A percentile compares a stretch with the other conserved stretches of the same genome.
Evolutionary conservation across 345 rosid species (phyloP).

Genomic region (Sisymbrium altissimum): DNA sequence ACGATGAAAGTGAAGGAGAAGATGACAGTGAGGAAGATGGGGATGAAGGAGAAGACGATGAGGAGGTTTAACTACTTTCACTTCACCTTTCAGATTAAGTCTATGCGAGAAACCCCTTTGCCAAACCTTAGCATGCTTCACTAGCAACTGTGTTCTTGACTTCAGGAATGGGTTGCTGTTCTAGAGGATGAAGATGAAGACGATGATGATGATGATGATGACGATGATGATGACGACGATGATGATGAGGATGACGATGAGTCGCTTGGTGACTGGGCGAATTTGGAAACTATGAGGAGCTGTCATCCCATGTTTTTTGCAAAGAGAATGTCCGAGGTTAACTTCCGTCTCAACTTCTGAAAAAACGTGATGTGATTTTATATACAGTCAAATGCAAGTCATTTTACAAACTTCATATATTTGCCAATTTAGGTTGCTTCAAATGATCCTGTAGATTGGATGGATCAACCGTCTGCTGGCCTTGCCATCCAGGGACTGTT

Average conservation of each 20-base stretch:
- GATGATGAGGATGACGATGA: slow-evolving; percentile 55
- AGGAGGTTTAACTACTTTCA: slow-evolving; percentile 41
- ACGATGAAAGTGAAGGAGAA: slow-evolving; percentile 56
- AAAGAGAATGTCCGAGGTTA: slow-evolving; percentile 61
- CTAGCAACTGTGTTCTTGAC: slow-evolving; percentile 15
- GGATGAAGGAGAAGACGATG: slow-evolving; percentile 45
- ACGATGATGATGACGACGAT: slow-evolving; percentile 52
- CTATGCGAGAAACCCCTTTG: neutral
- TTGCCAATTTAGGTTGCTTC: slow-evolving; percentile 55
- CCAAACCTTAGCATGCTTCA: slow-evolving; percentile 10
- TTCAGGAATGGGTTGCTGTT: slow-evolving; percentile 71
- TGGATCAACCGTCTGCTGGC: slow-evolving; percentile 89
- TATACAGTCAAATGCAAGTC: neutral
- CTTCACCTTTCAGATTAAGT: neutral
- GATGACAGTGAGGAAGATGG: slow-evolving; percentile 46
- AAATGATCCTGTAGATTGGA: slow-evolving; percentile 78
- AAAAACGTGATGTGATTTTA: neutral
- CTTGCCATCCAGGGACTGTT: slow-evolving; percentile 78
- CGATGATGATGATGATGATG: slow-evolving; percentile 49
- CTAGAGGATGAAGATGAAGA: slow-evolving; percentile 62
- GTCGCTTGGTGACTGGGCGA: slow-evolving; percentile 80
- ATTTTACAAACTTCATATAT: slow-evolving; percentile 1
- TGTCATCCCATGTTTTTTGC: slow-evolving; percentile 97
- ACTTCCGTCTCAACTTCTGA: neutral
- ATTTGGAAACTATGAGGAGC: slow-evolving; percentile 79